Evolutionary conservation across 257 asterid species (phyloP).

Genomic region (Leonotis leonurus): DNA sequence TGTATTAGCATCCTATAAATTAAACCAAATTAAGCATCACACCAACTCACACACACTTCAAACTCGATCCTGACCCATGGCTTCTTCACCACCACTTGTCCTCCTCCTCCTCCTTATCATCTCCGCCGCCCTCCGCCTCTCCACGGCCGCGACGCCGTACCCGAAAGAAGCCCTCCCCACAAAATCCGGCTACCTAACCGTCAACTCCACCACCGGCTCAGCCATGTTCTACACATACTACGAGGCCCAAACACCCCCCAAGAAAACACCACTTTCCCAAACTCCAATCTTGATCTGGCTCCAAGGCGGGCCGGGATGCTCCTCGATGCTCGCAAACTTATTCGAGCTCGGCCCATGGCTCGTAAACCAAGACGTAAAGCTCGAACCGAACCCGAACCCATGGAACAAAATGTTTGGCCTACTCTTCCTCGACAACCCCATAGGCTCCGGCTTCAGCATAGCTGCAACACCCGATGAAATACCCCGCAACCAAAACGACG

Average conservation of each 20-base stretch:
- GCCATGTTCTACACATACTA: constrained; percentile 77
- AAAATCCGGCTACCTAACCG: constrained; percentile 73
- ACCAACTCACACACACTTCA: constrained; percentile 8
- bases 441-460: constrained; percentile 76
- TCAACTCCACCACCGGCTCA: constrained; percentile 61
- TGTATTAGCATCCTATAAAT: constrained; percentile 25
- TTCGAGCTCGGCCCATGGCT: constrained; percentile 75
- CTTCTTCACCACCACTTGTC: constrained; percentile 16
- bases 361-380: constrained; percentile 29
- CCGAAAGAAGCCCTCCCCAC: constrained; percentile 69
- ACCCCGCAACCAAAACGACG: constrained; percentile 63
- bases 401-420: constrained; percentile 72
- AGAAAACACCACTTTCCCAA: constrained; percentile 26
- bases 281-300: constrained; percentile 81
- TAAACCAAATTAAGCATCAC: background rate
- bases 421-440: constrained; percentile 74
- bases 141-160: constrained; percentile 25
- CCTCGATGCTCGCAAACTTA: constrained; percentile 71
- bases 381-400: constrained; percentile 42
- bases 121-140: constrained; percentile 19
- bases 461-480: constrained; percentile 62
- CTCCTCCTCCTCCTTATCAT: constrained; percentile 33
- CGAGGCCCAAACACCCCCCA: constrained; percentile 42
- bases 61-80: constrained; percentile 28
- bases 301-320: constrained; percentile 92